These are phyloP conservation scores for Naganishia cerealis DNA, from an alignment of 1,284 basidiomycete species.

Conservation along the genomic window DNA sequence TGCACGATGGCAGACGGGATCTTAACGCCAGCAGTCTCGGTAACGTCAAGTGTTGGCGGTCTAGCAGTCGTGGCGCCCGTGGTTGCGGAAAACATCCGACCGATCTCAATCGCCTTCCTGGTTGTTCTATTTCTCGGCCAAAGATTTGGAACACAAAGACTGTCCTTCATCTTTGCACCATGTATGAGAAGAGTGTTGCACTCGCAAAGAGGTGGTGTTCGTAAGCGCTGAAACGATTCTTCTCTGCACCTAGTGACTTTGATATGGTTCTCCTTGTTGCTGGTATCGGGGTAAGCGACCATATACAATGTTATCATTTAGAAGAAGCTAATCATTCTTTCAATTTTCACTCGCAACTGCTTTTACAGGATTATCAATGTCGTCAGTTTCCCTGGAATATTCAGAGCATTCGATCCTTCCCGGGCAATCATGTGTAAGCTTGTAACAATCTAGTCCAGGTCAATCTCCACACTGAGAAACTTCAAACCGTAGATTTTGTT, in stretches of 20 bases:
- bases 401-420: constrained; percentile 67
- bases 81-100: constrained; percentile 57
- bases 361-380: constrained; percentile 64
- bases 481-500: constrained; percentile 59
- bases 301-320: neutral
- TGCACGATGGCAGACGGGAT: constrained; percentile 66
- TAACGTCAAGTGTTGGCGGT: constrained; percentile 66
- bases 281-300: constrained; percentile 28
- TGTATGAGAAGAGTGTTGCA: constrained; percentile 46
- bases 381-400: constrained; percentile 61
- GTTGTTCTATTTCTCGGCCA: constrained; percentile 63
- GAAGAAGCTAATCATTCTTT: neutral
- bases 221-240: neutral
- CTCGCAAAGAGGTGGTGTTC: neutral
- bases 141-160: constrained; percentile 61
- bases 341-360: constrained; percentile 50
- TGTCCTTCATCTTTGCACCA: constrained; percentile 62
- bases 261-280: constrained; percentile 58
- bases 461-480: too few species aligned
- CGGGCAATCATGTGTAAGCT: constrained; percentile 62
- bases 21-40: constrained; percentile 63
- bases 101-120: constrained; percentile 65
- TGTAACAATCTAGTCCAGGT: too few species aligned
- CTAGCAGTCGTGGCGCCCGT: constrained; percentile 63
- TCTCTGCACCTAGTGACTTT: constrained; percentile 57